Base-by-base conservation (phyloP, 306 rosid genomes). In the Oxytropis ochrocephala region DNA sequence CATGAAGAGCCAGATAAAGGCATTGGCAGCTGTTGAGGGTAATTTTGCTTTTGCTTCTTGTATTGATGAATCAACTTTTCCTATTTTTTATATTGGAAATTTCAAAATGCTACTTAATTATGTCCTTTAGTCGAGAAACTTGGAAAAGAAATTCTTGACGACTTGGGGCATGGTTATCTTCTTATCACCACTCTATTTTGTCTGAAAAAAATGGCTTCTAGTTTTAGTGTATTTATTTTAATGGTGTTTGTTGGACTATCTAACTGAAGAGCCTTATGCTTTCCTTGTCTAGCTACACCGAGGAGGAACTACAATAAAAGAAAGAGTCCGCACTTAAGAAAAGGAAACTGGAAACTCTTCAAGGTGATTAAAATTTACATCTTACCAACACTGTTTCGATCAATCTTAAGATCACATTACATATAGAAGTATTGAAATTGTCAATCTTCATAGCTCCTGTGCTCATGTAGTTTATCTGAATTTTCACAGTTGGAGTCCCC, bases 251-350 rank as follows among this genome's bases (percentile, higher is more conserved):
- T 54, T 52, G 35, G 36, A 74, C 29, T 39, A 51, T 46, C 74
- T 66, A 49, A 72, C 62, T 67, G 47, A 72, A 33, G 69, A 36
- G 42, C 70, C 73, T 72, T 77, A 59, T 76, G 10, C 67, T 81
- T 76, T 24, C 48, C 70, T 65, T 84, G 78, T 81, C 73, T 82
- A 94, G 99, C 84, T 76, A 87, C 85, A 73, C 5, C 92, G 1
- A 75, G 99, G 97, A 94, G 82, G 81, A 79, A 61, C 72, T 84
- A 17, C 79, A 84, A 58, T 80, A 82, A 77, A 94, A 88, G 85
- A 94, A 87, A 80, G 97, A 94, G 64, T 85, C 89, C 67, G 86
- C 86, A 47, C 75, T 79, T 27, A 94, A 87, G 85, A 91, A 89
- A 82, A 87, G 82, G 79, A 94, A 83, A 86, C 84, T 66, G 51